A percentile compares a stretch with the other conserved stretches of the same genome.
Evolutionary conservation across 2,329 filamentous ascomycete species (phyloP).

Genomic region (Magnaporthiopsis poae): DNA sequence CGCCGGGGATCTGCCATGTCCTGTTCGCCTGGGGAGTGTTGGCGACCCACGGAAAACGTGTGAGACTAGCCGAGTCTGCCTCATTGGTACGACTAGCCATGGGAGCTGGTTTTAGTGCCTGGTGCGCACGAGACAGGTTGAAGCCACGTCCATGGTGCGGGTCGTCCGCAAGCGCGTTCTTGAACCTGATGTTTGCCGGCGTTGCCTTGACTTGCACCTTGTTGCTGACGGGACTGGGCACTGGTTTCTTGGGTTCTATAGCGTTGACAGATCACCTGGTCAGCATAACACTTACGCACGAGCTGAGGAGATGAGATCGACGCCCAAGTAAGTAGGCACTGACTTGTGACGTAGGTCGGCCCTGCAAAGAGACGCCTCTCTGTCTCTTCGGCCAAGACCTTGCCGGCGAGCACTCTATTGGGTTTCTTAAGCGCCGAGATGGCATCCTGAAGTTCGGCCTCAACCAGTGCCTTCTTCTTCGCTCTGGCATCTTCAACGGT

Average conservation of each 20-base stretch:
- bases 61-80: background rate
- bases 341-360: constrained; percentile 40
- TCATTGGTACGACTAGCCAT: background rate
- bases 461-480: constrained; percentile 55
- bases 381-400: constrained; percentile 55
- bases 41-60: constrained; percentile 12
- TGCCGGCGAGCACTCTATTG: constrained; percentile 60
- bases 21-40: constrained; percentile 13
- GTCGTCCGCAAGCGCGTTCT: constrained; percentile 31
- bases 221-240: constrained; percentile 25
- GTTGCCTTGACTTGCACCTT: constrained; percentile 47
- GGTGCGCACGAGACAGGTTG: background rate
- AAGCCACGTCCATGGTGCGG: constrained; percentile 7
- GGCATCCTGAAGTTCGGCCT: constrained; percentile 62
- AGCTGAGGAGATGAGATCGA: background rate
- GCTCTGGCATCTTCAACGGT: constrained; percentile 46
- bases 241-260: constrained; percentile 36
- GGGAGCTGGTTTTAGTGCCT: background rate
- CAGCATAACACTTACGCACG: background rate
- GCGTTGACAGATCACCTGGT: background rate
- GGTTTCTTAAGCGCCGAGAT: constrained; percentile 67
- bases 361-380: constrained; percentile 48
- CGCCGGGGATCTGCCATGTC: background rate
- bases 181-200: constrained; percentile 45
- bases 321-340: constrained; percentile 17